Evolutionary conservation across 1,139 yeast genomes (phyloP).

Genomic region (Geotrichum citri-aurantii): DNA sequence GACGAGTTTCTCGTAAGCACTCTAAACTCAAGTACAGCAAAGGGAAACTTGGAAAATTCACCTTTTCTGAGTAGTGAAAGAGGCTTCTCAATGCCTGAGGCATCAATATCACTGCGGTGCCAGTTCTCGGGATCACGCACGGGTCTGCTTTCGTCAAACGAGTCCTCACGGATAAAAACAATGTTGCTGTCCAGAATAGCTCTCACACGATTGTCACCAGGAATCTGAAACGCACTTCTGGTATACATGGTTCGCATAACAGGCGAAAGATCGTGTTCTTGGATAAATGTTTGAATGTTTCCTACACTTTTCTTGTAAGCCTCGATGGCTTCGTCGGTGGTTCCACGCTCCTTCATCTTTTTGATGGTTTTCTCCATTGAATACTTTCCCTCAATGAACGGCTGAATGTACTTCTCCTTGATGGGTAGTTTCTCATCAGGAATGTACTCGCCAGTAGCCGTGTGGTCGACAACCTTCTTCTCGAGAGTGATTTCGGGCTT

Average conservation of each 20-base stretch:
- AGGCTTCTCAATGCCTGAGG: constrained; percentile 58
- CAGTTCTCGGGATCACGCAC: constrained; percentile 82
- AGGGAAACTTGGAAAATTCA: constrained; percentile 82
- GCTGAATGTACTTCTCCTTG: constrained; percentile 73
- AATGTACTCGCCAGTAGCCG: constrained; percentile 33
- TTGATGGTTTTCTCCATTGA: constrained; percentile 45
- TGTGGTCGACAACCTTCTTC: constrained; percentile 62
- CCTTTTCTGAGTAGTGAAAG: constrained; percentile 74
- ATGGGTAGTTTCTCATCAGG: constrained; percentile 50
- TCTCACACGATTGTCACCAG: constrained; percentile 91
- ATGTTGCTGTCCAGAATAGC: constrained; percentile 87
- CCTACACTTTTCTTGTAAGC: constrained; percentile 51
- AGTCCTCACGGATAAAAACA: constrained; percentile 81
- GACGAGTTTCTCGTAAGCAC: constrained; percentile 34
- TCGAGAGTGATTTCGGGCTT: constrained; percentile 77
- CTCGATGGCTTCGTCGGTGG: constrained; percentile 42
- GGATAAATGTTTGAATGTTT: constrained; percentile 58
- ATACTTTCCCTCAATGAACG: constrained; percentile 47
- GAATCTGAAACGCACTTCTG: constrained; percentile 95
- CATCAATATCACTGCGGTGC: constrained; percentile 91
- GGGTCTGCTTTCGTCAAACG: constrained; percentile 78
- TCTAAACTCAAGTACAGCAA: constrained; percentile 85
- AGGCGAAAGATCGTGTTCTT: constrained; percentile 68
- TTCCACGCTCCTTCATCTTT: constrained; percentile 54
- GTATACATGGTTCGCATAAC: constrained; percentile 80